phyloP scores from a whole-genome alignment of 2,329 filamentous ascomycete genomes.

The Canariomyces notabilis region DNA sequence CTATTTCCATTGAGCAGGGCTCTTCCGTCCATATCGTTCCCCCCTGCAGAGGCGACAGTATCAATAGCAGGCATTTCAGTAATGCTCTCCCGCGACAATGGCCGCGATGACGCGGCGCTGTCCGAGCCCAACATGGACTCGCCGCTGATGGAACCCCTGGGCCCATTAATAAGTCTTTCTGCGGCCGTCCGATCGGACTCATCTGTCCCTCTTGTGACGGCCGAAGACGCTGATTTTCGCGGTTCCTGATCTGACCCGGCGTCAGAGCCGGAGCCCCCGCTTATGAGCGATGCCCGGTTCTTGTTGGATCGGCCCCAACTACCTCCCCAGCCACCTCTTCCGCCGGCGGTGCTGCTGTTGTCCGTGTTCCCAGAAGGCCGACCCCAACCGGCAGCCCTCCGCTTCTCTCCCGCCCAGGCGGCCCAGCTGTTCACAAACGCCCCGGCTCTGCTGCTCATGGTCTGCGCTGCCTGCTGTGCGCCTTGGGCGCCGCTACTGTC shows the following conservation, averaged over 20 bases:
- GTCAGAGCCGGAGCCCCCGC: constrained; percentile 1
- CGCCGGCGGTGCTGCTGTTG: constrained; percentile 4
- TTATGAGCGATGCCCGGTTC: constrained; percentile 12
- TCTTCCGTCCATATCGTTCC: background rate
- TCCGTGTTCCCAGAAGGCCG: constrained; percentile 25
- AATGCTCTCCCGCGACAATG: constrained; percentile 1
- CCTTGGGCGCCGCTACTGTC: constrained; percentile 3
- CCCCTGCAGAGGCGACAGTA: constrained; percentile 17
- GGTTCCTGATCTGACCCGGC: constrained; percentile 16
- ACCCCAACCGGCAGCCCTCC: constrained; percentile 45
- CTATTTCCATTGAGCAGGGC: constrained; percentile 2
- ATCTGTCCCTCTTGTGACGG: constrained; percentile 1
- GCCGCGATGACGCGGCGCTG: constrained; percentile 12
- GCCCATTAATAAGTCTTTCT: constrained; percentile 11
- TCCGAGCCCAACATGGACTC: constrained; percentile 18
- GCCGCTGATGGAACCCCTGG: constrained; percentile 20
- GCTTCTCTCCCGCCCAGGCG: constrained; percentile 69
- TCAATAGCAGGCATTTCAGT: constrained; percentile 14
- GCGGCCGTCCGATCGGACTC: constrained; percentile 18
- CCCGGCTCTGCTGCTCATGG: constrained; percentile 52
- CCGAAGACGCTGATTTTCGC: constrained; percentile 24
- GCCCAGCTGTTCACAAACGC: constrained; percentile 67
- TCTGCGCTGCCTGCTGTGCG: constrained; percentile 42
- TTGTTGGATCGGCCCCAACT: constrained; percentile 26
- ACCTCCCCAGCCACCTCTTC: constrained; percentile 32